Evolutionary conservation across 176 grass and related monocot genomes (phyloP).

Genomic region (Typha latifolia): DNA sequence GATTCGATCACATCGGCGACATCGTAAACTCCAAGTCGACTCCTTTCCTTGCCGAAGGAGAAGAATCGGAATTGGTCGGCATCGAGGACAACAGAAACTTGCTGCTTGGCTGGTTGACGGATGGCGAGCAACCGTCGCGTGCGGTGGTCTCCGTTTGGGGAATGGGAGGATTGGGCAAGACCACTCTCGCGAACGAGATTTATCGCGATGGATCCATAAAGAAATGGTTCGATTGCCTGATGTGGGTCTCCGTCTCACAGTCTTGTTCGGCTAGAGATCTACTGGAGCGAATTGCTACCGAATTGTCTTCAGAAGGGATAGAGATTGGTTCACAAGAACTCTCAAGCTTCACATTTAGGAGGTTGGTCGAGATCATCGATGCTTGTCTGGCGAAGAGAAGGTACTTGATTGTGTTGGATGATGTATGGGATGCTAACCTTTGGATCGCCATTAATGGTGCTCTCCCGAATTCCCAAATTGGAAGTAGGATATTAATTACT

Average conservation of each 20-base stretch:
- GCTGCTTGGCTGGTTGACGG: not conserved
- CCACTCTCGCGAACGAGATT: constrained; percentile 1
- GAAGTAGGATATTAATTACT: constrained; percentile 30
- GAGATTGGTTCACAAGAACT: too few species aligned
- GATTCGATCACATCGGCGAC: too few species aligned
- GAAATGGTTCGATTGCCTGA: too few species aligned
- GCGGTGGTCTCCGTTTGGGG: not conserved
- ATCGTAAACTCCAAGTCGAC: not conserved
- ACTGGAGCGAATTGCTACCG: too few species aligned
- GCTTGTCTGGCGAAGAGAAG: constrained; percentile 15
- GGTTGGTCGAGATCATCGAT: constrained; percentile 6
- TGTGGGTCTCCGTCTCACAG: too few species aligned
- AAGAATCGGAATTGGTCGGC: constrained; percentile 8
- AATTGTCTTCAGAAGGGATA: too few species aligned
- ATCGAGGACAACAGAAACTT: not conserved
- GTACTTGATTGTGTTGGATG: constrained; percentile 31
- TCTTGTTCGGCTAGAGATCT: too few species aligned
- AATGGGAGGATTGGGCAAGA: constrained; percentile 23
- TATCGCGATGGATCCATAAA: too few species aligned
- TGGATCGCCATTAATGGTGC: constrained; percentile 13
- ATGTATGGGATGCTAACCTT: constrained; percentile 23
- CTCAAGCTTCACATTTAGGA: too few species aligned
- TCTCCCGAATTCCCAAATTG: not conserved
- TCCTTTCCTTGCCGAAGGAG: not conserved
- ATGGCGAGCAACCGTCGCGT: not conserved